These are phyloP conservation scores for Angomonas deanei DNA, from an alignment of 208 protist species.

Conservation along the genomic window DNA sequence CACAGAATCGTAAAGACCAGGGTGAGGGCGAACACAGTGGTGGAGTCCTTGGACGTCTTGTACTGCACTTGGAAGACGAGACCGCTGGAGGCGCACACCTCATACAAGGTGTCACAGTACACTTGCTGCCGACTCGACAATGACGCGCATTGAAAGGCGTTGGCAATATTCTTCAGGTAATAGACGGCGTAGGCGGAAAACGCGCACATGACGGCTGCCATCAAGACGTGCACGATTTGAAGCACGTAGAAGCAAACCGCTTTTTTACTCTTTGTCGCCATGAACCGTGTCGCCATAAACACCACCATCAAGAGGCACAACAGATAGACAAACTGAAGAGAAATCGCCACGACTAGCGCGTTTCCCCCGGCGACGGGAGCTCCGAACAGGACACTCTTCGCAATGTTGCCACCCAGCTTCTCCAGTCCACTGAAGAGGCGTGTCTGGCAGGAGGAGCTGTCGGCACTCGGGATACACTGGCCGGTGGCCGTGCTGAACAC, in stretches of 20 bases:
- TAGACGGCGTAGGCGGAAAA: constrained; percentile 53
- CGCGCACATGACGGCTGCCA: constrained; percentile 26
- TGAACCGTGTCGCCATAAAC: constrained; percentile 53
- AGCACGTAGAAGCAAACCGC: constrained; percentile 48
- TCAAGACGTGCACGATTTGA: constrained; percentile 28
- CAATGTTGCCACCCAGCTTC: not conserved
- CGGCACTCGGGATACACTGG: not conserved
- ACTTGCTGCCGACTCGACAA: not conserved
- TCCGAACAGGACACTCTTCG: constrained; percentile 29
- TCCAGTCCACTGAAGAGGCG: constrained; percentile 1
- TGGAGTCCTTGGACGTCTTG: not conserved
- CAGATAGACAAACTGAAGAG: constrained; percentile 33
- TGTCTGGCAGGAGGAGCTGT: not conserved
- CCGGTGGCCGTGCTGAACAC: not conserved
- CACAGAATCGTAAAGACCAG: constrained; percentile 34
- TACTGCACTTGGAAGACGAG: constrained; percentile 12
- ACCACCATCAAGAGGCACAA: constrained; percentile 24
- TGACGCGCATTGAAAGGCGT: not conserved
- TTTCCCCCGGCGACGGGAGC: constrained; percentile 21
- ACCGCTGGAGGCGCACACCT: not conserved
- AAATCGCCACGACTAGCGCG: constrained; percentile 33
- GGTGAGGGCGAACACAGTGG: constrained; percentile 25
- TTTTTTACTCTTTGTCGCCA: constrained; percentile 28
- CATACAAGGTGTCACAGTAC: not conserved
- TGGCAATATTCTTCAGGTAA: constrained; percentile 16